phyloP scores from a whole-genome alignment of 2,329 filamentous ascomycete species.

The Colletotrichum australisinense region DNA sequence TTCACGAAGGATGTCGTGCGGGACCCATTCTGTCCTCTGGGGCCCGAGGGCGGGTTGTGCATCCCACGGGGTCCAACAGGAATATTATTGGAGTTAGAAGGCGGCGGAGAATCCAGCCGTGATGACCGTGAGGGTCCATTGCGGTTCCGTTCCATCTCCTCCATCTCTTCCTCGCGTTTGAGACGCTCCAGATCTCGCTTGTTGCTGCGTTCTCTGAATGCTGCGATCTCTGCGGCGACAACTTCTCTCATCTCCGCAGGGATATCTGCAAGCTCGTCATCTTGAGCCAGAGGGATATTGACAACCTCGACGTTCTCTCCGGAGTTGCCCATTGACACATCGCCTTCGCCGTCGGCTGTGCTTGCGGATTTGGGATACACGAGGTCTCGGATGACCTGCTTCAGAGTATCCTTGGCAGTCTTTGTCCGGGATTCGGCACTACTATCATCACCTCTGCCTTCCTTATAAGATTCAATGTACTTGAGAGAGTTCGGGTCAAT shows the following conservation, averaged over 20 bases:
- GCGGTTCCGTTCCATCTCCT: slow-evolving; percentile 82
- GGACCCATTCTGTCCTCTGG: slow-evolving; percentile 73
- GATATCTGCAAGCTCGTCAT: slow-evolving; percentile 96
- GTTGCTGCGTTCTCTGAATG: slow-evolving; percentile 92
- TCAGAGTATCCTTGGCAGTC: slow-evolving; percentile 74
- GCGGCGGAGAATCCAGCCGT: slow-evolving; percentile 78
- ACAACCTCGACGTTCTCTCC: slow-evolving; percentile 83
- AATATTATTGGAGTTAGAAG: slow-evolving; percentile 74
- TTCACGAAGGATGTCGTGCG: slow-evolving; percentile 82
- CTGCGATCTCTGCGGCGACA: slow-evolving; percentile 92
- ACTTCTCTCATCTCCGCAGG: slow-evolving; percentile 96
- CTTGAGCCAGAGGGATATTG: slow-evolving; percentile 86
- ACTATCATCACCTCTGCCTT: slow-evolving; percentile 72
- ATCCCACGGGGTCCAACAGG: slow-evolving; percentile 80
- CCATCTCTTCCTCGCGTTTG: slow-evolving; percentile 90
- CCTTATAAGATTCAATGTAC: slow-evolving; percentile 86
- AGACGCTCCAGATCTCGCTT: slow-evolving; percentile 89
- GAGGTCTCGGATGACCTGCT: slow-evolving; percentile 75
- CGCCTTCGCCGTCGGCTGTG: slow-evolving; percentile 71
- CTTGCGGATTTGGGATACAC: slow-evolving; percentile 71
- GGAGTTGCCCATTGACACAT: slow-evolving; percentile 76
- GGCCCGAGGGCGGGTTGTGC: slow-evolving; percentile 78
- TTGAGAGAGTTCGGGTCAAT: slow-evolving; percentile 86
- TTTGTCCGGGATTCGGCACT: slow-evolving; percentile 76
- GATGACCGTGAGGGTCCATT: slow-evolving; percentile 73